A percentile compares a stretch with the other conserved stretches of the same genome.
These are phyloP conservation scores for Boletellus ananas DNA, from an alignment of 768 basidiomycete species.

Conservation along the genomic window DNA sequence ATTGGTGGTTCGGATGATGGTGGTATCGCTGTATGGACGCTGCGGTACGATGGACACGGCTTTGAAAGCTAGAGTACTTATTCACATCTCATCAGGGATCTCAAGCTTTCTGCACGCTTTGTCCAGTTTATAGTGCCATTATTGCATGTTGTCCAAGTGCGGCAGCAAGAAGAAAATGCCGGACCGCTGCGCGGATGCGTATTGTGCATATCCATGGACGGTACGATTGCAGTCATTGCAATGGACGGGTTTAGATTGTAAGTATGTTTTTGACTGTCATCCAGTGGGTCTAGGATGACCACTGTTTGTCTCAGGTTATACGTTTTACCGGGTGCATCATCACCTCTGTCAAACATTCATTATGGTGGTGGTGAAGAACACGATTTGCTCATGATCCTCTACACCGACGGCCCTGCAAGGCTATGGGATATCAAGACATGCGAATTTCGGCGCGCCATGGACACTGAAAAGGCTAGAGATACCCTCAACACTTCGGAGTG, in stretches of 20 bases:
- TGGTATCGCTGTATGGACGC: conserved; percentile 68
- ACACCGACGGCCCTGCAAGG: conserved; percentile 71
- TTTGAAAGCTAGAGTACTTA: background rate
- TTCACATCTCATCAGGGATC: conserved; percentile 40
- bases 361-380: conserved; percentile 44
- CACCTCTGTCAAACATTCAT: conserved; percentile 60
- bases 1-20: conserved; percentile 80
- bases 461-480: conserved; percentile 70
- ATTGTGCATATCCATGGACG: conserved; percentile 71
- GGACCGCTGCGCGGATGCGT: conserved; percentile 64
- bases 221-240: conserved; percentile 77
- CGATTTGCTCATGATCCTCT: conserved; percentile 73
- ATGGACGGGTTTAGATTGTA: conserved; percentile 78
- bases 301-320: conserved; percentile 50
- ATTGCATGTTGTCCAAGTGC: conserved; percentile 50
- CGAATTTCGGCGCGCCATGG: conserved; percentile 85
- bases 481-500: conserved; percentile 70
- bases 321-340: conserved; percentile 77
- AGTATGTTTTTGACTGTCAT: conserved; percentile 29
- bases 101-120: conserved; percentile 68
- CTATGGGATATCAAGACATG: conserved; percentile 82
- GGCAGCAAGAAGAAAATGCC: conserved; percentile 40
- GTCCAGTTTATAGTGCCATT: conserved; percentile 69
- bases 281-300: background rate
- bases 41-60: conserved; percentile 43